These are phyloP conservation scores for Ananas comosus DNA, from an alignment of 176 grass and related monocot species.

Conservation along the genomic window DNA sequence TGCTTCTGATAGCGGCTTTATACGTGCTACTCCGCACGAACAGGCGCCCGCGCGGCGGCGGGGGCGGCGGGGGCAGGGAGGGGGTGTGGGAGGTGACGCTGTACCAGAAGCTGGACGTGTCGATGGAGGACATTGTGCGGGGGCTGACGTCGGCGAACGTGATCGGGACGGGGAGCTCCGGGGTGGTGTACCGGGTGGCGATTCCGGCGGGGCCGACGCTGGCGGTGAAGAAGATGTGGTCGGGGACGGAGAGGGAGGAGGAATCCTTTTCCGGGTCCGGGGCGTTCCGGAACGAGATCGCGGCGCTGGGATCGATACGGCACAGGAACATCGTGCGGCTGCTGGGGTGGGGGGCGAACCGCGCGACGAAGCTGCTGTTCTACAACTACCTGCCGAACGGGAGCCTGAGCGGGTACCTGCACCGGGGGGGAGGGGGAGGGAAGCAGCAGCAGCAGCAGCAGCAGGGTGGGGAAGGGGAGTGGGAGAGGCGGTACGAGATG, in stretches of 20 bases:
- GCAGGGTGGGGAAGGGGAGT: slow-evolving; percentile 53
- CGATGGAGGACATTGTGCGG: slow-evolving; percentile 59
- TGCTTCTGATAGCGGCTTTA: slow-evolving; percentile 41
- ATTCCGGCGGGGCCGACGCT: slow-evolving; percentile 46
- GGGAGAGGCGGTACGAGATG: slow-evolving; percentile 62
- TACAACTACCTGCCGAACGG: slow-evolving; percentile 83
- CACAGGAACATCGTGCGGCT: slow-evolving; percentile 91
- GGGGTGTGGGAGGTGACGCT: slow-evolving; percentile 85
- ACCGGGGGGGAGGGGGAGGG: slow-evolving; percentile 61
- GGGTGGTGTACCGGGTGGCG: slow-evolving; percentile 71
- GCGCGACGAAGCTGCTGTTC: slow-evolving; percentile 74
- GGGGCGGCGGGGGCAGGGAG: slow-evolving; percentile 5
- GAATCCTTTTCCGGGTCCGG: slow-evolving; percentile 7
- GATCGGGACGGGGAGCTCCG: slow-evolving; percentile 83
- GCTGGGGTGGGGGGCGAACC: slow-evolving; percentile 71
- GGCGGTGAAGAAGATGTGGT: slow-evolving; percentile 98
- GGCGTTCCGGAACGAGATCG: slow-evolving; percentile 80
- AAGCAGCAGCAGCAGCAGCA: neutral
- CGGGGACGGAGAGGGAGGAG: slow-evolving; percentile 30
- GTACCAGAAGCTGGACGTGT: slow-evolving; percentile 89
- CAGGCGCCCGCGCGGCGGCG: slow-evolving; percentile 14
- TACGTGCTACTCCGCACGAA: slow-evolving; percentile 50
- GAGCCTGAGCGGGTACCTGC: slow-evolving; percentile 80
- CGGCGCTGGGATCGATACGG: slow-evolving; percentile 63
- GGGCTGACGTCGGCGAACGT: slow-evolving; percentile 70